Percentiles rank a stretch among this genome's conserved stretches.
Conservation (phyloP, 2,329 filamentous ascomycete species). For the Mollisia scopiformis region DNA sequence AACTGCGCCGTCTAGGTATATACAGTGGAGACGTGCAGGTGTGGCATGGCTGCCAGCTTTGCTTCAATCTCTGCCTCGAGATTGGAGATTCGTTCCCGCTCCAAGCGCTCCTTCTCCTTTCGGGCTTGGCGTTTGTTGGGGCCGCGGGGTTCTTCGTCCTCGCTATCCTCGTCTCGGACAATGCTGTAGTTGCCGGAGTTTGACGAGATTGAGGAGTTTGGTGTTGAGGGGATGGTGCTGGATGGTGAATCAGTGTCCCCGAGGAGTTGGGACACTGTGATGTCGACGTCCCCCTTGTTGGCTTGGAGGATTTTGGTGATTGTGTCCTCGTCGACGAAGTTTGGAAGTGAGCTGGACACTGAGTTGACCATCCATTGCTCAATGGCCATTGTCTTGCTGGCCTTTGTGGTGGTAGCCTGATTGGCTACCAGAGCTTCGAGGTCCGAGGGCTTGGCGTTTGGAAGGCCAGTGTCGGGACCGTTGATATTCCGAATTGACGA, state of each 20-base stretch:
- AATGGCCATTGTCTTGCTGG: conserved; percentile 43
- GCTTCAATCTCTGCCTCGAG: not conserved
- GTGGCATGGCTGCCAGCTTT: not conserved
- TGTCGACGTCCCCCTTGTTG: conserved; percentile 61
- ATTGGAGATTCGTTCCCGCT: no score
- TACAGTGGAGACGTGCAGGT: not conserved
- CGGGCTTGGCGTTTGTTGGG: conserved; percentile 50
- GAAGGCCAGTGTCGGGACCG: conserved; percentile 60
- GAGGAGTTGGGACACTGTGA: conserved; percentile 51
- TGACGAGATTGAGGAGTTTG: conserved; percentile 36
- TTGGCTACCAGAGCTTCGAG: conserved; percentile 39
- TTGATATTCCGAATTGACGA: conserved; percentile 65
- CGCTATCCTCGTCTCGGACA: conserved; percentile 53
- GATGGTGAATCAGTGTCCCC: conserved; percentile 41
- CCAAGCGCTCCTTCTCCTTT: not conserved
- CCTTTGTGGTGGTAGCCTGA: conserved; percentile 39
- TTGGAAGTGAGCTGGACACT: conserved; percentile 54
- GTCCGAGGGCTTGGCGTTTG: conserved; percentile 43
- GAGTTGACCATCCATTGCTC: conserved; percentile 58
- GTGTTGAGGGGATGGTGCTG: conserved; percentile 9
- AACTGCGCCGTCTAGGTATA: not conserved
- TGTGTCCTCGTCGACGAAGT: conserved; percentile 49
- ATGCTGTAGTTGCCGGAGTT: conserved; percentile 50
- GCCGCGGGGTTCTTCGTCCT: conserved; percentile 47
- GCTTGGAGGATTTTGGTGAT: conserved; percentile 56